Conservation (phyloP, 2,329 filamentous ascomycete genomes). For the Scytalidium sp. region DNA sequence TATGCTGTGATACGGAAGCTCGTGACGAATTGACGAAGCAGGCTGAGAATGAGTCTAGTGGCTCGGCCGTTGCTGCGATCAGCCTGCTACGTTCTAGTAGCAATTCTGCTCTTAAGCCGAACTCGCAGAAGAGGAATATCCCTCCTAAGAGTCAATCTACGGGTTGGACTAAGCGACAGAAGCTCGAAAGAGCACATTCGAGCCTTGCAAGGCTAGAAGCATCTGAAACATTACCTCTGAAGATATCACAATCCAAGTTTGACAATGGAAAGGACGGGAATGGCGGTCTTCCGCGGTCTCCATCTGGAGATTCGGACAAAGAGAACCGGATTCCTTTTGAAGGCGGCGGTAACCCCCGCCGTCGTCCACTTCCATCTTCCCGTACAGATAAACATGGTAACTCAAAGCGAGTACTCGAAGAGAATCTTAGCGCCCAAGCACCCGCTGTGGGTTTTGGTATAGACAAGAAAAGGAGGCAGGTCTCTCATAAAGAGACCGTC, state of each 20-base stretch:
- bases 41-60: constrained; percentile 75
- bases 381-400: constrained; percentile 15
- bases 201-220: constrained; percentile 61
- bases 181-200: constrained; percentile 57
- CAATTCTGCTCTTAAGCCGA: constrained; percentile 48
- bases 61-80: constrained; percentile 78
- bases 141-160: constrained; percentile 28
- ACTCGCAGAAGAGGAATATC: constrained; percentile 64
- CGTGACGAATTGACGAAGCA: constrained; percentile 78
- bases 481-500: constrained; percentile 30
- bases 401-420: constrained; percentile 21
- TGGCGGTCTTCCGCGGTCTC: constrained; percentile 38
- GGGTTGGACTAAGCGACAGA: constrained; percentile 54
- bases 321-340: constrained; percentile 77
- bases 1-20: constrained; percentile 78
- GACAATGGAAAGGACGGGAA: constrained; percentile 30
- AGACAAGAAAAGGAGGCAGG: constrained; percentile 16
- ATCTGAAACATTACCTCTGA: constrained; percentile 20
- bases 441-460: constrained; percentile 21
- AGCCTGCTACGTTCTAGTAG: constrained; percentile 73
- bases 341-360: constrained; percentile 39
- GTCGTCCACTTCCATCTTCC: constrained; percentile 24
- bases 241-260: constrained; percentile 17
- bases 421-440: constrained; percentile 19
- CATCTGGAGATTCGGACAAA: constrained; percentile 81